Evolutionary conservation across 2,329 filamentous ascomycete species (phyloP), one percentile per base, ranked within the genome.

Genomic region (Gnomoniopsis smithogilvyi): DNA sequence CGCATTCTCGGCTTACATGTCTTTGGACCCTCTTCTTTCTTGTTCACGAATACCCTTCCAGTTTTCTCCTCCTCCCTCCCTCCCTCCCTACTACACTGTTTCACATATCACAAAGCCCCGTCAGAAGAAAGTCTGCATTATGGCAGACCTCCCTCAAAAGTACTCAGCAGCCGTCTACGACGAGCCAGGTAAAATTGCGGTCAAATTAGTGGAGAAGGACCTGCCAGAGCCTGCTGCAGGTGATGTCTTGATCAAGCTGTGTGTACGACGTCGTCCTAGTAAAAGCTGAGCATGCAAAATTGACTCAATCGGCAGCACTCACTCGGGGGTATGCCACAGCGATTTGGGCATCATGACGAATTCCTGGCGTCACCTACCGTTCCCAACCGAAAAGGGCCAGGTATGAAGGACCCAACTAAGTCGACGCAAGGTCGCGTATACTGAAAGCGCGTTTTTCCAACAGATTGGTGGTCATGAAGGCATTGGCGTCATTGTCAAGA

Each of bases 401-500:
- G 56, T 66, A 43, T 11, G 60, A 43, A 14, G n/a, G 11, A 43
- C 8, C 10, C n/a, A n/a, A 11, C 1, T 17, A 14, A 19, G 14
- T 30, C 3, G n/a, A 21, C 3, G 3, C 10, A 30, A 2, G 41
- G 33, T 17, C 36, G 1, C 26, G 8, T 3, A 12, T 50, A 15
- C 1, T 26, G 19, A n/a, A 21, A 14, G 22, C 8, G 26, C 38
- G 17, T 19, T 30, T 46, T 19, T 30, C 33, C 21, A 89, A 6
- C 11, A 62, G 60, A 36, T 62, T 3, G 87, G 87, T 46, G 88
- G 88, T 4, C 87, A 90, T 67, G 87, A 90, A 72, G 87, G 87
- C 19, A 82, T 90, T 1, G 85, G 85, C 46, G 80, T 80, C 54
- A 76, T 90, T 34, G 85, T 87, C 46, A 86, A 87, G 68, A 75